A percentile compares a stretch with the other conserved stretches of the same genome.
Conservation (phyloP, 2,329 filamentous ascomycete genomes). For the Ophiocordyceps camponoti-saundersi region DNA sequence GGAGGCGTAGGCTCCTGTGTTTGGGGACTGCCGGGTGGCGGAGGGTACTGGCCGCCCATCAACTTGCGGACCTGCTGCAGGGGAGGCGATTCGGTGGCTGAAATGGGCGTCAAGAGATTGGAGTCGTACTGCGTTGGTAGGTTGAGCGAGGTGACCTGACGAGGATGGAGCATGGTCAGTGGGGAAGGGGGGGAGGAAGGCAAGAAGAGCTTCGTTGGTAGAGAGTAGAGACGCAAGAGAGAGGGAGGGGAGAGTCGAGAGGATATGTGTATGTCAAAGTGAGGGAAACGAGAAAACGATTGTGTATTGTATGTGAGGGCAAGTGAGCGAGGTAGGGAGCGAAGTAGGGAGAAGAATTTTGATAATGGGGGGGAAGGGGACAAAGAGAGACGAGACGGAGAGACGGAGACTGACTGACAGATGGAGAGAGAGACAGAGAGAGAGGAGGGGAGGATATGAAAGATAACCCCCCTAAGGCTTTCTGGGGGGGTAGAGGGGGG, state of each 20-base stretch:
- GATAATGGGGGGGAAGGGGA: too few relatives aligned
- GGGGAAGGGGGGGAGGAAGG: too few relatives aligned
- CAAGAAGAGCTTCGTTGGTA: neutral
- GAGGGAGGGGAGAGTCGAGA: neutral
- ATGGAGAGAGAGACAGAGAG: neutral
- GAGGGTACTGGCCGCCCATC: conserved; percentile 18
- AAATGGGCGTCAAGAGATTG: conserved; percentile 33
- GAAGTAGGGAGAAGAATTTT: too few relatives aligned
- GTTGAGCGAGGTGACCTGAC: conserved; percentile 14
- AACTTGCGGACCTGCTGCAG: conserved; percentile 25
- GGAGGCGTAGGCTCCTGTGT: conserved; percentile 31
- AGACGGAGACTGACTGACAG: too few relatives aligned
- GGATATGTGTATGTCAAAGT: neutral
- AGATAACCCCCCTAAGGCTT: too few relatives aligned
- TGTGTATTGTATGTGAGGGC: too few relatives aligned
- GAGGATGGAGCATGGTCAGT: conserved; percentile 1
- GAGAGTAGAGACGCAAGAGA: neutral
- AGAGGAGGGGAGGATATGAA: too few relatives aligned
- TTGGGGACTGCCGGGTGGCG: conserved; percentile 16
- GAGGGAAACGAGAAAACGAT: too few relatives aligned
- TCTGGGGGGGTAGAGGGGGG: too few relatives aligned
- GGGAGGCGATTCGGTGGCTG: conserved; percentile 28
- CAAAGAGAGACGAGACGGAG: too few relatives aligned
- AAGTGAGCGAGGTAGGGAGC: too few relatives aligned
- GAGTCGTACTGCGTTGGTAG: conserved; percentile 21